Evolutionary conservation across 768 basidiomycete genomes (phyloP), one percentile per base, ranked within the genome.

Genomic region (Rhodosporidiobolus odoratus): DNA sequence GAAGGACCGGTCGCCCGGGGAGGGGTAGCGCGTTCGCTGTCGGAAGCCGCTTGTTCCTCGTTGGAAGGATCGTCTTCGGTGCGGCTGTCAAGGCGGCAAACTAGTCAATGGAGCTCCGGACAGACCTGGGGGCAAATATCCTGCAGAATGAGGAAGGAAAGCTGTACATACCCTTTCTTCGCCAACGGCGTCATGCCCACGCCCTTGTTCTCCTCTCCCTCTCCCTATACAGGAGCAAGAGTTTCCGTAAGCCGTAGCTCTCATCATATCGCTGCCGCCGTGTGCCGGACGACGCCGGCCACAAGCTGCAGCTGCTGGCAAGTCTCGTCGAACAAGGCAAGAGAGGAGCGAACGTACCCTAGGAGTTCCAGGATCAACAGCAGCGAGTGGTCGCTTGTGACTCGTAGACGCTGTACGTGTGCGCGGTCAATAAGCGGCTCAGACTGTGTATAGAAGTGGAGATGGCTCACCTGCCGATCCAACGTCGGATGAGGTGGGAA

Each of bases 161-260:
- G 64, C 3, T 6, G 7, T n/a, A 43, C 58, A 23, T 19, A 71
- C 69, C 64, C 64, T 40, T 74, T 68, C 66, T 74, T 74, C n/a
- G 73, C 73, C 21, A 66, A 37, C 2, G 73, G 73, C 1, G 73
- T 74, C 35, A 58, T n/a, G 7, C 68, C 52, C n/a, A 58, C 21
- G 4, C 48, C 58, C 34, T 56, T 62, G 32, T 35, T 7, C 37
- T 68, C 68, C 10, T 60, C 66, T 4, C 54, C 69, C 4, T 74
- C 73, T 8, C 73, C 69, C 73, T 74, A 56, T n/a, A 27, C 48
- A 25, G 12, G 15, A 15, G 27, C 15, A 40, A 15, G 7, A n/a
- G 35, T 57, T 19, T 13, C 3, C 7, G 12, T 8, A 17, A n/a
- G 23, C 32, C 30, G 62, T 21, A 41, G n/a, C 13, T 17, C 48